Base-by-base conservation (phyloP, 805 yeast genomes). In the Lachancea kluyveri region DNA sequence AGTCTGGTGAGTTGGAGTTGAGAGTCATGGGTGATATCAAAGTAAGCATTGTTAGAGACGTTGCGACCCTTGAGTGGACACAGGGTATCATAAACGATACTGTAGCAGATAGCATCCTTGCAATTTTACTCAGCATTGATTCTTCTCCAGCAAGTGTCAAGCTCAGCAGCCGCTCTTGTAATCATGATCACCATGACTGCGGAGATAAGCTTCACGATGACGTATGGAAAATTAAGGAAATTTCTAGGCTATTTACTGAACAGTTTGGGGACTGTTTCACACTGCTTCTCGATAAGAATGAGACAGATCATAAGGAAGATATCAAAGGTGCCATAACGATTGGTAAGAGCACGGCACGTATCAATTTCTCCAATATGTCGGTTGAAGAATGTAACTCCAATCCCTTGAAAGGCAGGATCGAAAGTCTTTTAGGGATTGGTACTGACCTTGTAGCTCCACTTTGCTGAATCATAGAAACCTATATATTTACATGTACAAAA, bases 101-200 rank as follows among this genome's bases (percentile, higher is more conserved):
- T 0, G 74, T 92, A 41, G 98, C 98, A 0, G 99, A 92, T 51
- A 79, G 95, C 10, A 82, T 87, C 1, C 73, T 92, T 37, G 96
- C 96, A 0, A 86, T 92, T 22, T 58, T 92, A 19, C 70, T 90
- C 59, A 84, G 95, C 26, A 92, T 90, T 24, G 98, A 92, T 54
- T 79, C 95, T 0, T 78, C 95, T 0, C 96, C 96, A 8, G 94
- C 96, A 2, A 85, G 96, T 5, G 95, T 92, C 17, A 92, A 90
- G 53, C 57, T 86, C 42, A 77, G 95, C 9, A 77, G 94, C 5
- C 69, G 70, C 33, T 42, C 66, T 2, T 77, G 81, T 42, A 40
- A 50, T 1, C 81, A 77, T 51, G 52, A 43, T 4, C 66, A 60
- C 7, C 61, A 61, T 40, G 39, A 28, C 12, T 24, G 26, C 24